Evolutionary conservation across 805 yeast genomes (phyloP).

Genomic region (Zygosaccharomyces lentus): DNA sequence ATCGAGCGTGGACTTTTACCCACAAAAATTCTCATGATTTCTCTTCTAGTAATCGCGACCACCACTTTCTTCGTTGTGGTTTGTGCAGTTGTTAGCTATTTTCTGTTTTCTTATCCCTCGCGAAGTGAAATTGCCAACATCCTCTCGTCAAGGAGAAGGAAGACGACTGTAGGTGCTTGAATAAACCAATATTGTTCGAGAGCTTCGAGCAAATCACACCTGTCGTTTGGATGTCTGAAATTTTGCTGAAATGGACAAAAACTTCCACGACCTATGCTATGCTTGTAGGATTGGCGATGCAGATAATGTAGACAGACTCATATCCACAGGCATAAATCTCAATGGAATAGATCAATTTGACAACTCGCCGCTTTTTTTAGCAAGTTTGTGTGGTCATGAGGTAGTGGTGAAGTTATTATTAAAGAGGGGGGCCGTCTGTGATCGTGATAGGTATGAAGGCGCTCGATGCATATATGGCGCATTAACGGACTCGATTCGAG

Average conservation of each 20-base stretch:
- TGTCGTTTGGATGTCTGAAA: background rate
- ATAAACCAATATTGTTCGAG: background rate
- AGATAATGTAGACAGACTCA: slow-evolving; percentile 55
- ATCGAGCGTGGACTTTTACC: slow-evolving; percentile 65
- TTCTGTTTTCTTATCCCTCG: background rate
- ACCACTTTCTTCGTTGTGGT: background rate
- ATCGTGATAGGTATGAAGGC: slow-evolving; percentile 77
- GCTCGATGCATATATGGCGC: slow-evolving; percentile 78
- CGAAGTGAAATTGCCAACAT: background rate
- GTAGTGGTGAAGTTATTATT: slow-evolving; percentile 57
- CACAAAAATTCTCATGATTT: slow-evolving; percentile 55
- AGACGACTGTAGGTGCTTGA: background rate
- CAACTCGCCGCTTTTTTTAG: slow-evolving; percentile 68
- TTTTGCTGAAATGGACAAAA: slow-evolving; percentile 19
- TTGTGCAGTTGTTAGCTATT: background rate
- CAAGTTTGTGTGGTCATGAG: slow-evolving; percentile 72
- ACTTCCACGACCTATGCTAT: slow-evolving; percentile 47
- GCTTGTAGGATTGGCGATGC: slow-evolving; percentile 70
- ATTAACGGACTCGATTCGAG: slow-evolving; percentile 59
- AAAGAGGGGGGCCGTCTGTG: slow-evolving; percentile 69
- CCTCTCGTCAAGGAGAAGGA: background rate
- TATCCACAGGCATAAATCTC: slow-evolving; percentile 48
- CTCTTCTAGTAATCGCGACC: background rate
- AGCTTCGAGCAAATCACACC: background rate
- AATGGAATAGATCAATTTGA: slow-evolving; percentile 63